Base-by-base conservation (phyloP, 2,329 filamentous ascomycete genomes). In the Graphilbum sp. region DNA sequence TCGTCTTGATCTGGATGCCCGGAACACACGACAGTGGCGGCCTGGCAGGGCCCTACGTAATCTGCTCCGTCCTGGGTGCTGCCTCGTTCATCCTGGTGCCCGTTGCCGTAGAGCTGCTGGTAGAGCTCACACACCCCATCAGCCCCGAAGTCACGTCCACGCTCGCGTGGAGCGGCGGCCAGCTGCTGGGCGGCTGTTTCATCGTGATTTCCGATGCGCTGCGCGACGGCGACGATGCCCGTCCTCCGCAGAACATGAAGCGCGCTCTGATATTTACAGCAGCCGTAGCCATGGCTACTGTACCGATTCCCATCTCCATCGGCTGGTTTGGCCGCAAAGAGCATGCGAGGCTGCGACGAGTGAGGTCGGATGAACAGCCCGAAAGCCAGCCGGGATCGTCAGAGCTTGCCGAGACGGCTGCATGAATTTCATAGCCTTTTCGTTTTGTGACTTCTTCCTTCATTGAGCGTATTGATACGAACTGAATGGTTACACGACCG, bases 71-170 rank as follows among this genome's bases (percentile, higher is more conserved):
- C 15, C 64, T 94, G 3, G 90, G 90, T 33, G 86, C 85, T 1
- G 62, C 83, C 0, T 76, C 70, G 10, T 96, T 96, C 58, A 69
- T 69, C 17, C 61, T 96, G 3, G 67, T 96, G 1, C 90, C 90
- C 3, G 71, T 94, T 29, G 81, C 76, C 6, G 69, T 96, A 36
- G 90, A 98, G 58, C 86, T 81, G 48, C 63, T 95, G 15, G 82
- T 83, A 37, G 85, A 96, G 55, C 70, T 94, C 42, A 86, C 81
- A 5, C 83, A 90, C 51, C 90, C 90, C 0, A 74, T 92, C 20
- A 79, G 75, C 31, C 87, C 90, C 0, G 88, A 93, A 58, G 71
- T 95, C 33, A 83, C 82, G 1, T 82, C 75, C 44, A 85, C 82
- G 21, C 64, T 92, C 18, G 82, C 79, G 50, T 96, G 90, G 90